Conservation (phyloP, 1,139 yeast genomes). For the Sugiyamaella xylanicola region DNA sequence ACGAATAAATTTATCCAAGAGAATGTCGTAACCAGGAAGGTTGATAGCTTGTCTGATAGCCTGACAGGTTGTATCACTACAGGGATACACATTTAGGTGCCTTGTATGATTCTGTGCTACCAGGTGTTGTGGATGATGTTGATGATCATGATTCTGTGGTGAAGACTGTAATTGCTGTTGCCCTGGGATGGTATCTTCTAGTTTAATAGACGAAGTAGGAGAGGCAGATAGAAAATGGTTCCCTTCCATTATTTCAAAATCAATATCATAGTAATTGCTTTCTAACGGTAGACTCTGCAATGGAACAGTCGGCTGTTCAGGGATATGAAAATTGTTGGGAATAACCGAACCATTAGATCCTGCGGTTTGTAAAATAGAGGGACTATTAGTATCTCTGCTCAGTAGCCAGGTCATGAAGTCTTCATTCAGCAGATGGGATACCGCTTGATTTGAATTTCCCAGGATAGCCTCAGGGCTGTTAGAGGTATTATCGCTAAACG, state of each 20-base stretch:
- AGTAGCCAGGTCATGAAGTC: constrained; percentile 36
- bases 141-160: neutral
- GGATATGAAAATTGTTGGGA: neutral
- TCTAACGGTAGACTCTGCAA: neutral
- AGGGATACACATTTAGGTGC: constrained; percentile 4
- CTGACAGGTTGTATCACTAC: constrained; percentile 28
- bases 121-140: neutral
- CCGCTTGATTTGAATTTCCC: constrained; percentile 34
- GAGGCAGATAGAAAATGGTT: constrained; percentile 1
- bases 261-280: constrained; percentile 7
- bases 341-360: neutral
- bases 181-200: neutral
- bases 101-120: neutral
- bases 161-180: neutral
- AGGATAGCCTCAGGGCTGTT: constrained; percentile 33
- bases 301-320: constrained; percentile 1
- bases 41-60: constrained; percentile 25
- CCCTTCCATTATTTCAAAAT: constrained; percentile 3
- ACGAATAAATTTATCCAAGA: constrained; percentile 30
- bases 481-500: constrained; percentile 26
- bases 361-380: neutral
- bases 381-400: constrained; percentile 16
- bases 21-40: constrained; percentile 18
- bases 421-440: constrained; percentile 32
- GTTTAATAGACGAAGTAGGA: neutral